phyloP scores from a whole-genome alignment of 208 protist species.

The Tritrichomonas foetus region DNA sequence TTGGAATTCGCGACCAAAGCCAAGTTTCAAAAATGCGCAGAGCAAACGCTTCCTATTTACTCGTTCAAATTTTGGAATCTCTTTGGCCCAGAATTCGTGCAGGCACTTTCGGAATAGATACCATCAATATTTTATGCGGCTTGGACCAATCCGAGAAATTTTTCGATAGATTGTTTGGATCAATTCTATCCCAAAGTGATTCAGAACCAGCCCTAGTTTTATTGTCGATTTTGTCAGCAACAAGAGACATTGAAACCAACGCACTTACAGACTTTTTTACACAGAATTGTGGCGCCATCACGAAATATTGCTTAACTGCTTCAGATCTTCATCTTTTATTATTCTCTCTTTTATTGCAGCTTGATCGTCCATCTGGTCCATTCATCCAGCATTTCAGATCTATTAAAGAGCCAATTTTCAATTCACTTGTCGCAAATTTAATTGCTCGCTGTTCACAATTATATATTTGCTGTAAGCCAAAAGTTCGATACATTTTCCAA shows the following conservation, averaged over 20 bases:
- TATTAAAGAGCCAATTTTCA: neutral
- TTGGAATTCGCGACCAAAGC: neutral
- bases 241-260: slow-evolving; percentile 7
- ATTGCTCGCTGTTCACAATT: neutral
- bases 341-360: slow-evolving; percentile 14
- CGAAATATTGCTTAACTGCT: neutral
- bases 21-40: neutral
- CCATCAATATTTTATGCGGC: slow-evolving; percentile 3
- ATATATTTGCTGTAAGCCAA: neutral
- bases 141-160: neutral
- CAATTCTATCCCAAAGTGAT: neutral
- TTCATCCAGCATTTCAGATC: neutral
- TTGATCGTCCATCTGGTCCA: neutral
- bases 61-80: slow-evolving; percentile 39
- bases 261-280: slow-evolving; percentile 17
- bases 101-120: slow-evolving; percentile 20
- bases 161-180: neutral
- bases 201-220: neutral
- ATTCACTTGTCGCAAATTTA: slow-evolving; percentile 25
- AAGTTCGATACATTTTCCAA: neutral
- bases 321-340: slow-evolving; percentile 12
- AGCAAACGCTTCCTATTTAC: slow-evolving; percentile 16
- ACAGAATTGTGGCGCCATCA: neutral
- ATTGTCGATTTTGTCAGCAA: neutral
- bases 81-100: neutral